Evolutionary conservation across 2,329 filamentous ascomycete species (phyloP).

Genomic region (Aphanocladium album): DNA sequence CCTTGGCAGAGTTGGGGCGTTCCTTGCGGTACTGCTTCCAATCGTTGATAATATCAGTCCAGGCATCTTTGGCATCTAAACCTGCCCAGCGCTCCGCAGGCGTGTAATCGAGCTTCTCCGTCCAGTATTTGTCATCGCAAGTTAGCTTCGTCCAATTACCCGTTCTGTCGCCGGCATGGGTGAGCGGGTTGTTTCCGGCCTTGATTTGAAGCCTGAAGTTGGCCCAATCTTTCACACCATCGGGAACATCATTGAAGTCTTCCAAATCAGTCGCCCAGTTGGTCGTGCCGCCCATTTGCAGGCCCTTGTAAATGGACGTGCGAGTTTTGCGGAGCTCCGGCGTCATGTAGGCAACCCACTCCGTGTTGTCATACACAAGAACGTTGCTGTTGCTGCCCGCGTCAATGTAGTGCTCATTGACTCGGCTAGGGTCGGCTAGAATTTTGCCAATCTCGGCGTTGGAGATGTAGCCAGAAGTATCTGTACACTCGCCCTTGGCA

Average conservation of each 20-base stretch:
- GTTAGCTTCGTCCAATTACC: conserved; percentile 2
- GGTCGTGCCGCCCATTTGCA: conserved; percentile 3
- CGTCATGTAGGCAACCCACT: conserved; percentile 16
- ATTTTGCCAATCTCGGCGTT: conserved; percentile 21
- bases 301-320: background rate
- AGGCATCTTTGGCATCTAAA: background rate
- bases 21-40: conserved; percentile 7
- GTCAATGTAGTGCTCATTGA: background rate
- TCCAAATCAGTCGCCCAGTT: conserved; percentile 10
- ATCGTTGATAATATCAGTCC: background rate
- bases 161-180: background rate
- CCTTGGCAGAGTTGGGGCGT: background rate
- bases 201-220: conserved; percentile 2
- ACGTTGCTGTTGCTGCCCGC: conserved; percentile 7
- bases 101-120: conserved; percentile 1
- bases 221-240: background rate
- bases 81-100: conserved; percentile 1
- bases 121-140: conserved; percentile 2
- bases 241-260: background rate
- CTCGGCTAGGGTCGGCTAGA: background rate
- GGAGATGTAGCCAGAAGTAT: conserved; percentile 19
- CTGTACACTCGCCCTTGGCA: conserved; percentile 20
- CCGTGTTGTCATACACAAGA: conserved; percentile 13
- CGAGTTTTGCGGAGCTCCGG: background rate
- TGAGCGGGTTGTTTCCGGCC: conserved; percentile 4